Evolutionary conservation across 495 filamentous ascomycete genomes (phyloP).

Genomic region (Talaromyces nanjingensis): DNA sequence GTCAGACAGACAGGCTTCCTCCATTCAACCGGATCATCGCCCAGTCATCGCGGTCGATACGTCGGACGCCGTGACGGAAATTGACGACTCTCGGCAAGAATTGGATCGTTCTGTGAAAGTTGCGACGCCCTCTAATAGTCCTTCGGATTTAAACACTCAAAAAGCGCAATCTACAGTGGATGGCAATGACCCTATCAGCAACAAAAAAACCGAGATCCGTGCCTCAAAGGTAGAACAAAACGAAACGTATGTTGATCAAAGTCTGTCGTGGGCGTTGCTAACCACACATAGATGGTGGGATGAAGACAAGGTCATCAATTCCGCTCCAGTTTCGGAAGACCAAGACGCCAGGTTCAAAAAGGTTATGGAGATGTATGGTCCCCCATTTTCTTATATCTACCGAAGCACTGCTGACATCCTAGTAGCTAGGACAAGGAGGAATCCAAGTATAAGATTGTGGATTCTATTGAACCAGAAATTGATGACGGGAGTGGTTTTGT

Average conservation of each 20-base stretch:
- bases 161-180: not conserved
- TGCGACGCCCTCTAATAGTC: too few species aligned
- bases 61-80: conserved; percentile 1
- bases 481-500: too few species aligned
- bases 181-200: not conserved
- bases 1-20: too few species aligned
- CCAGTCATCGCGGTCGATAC: not conserved
- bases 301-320: not conserved
- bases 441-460: too few species aligned
- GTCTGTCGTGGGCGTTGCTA: not conserved
- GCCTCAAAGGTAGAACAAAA: not conserved
- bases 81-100: not conserved
- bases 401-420: too few species aligned
- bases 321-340: not conserved
- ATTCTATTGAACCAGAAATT: too few species aligned
- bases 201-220: not conserved
- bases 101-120: not conserved
- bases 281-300: not conserved
- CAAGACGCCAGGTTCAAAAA: too few species aligned
- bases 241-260: not conserved
- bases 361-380: too few species aligned
- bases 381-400: too few species aligned
- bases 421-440: too few species aligned
- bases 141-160: not conserved
- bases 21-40: too few species aligned